Base-by-base conservation (phyloP, 306 rosid genomes). In the Sphenostylis stenocarpa region DNA sequence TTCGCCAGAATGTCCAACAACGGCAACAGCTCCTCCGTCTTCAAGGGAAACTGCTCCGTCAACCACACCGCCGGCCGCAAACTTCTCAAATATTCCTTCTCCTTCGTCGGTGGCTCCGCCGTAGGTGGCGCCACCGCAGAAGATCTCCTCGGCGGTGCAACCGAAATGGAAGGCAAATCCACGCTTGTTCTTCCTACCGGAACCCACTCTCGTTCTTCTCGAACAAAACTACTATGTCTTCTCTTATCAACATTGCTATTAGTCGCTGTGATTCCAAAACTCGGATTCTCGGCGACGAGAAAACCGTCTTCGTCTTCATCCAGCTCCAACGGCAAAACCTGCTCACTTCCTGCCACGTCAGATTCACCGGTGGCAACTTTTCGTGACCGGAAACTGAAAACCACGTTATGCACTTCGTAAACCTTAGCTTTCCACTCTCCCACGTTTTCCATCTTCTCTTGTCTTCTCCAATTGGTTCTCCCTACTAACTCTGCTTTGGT, bases 271-370 rank as follows among this genome's bases (percentile, higher is more conserved):
- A 82, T 34, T 31, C 86, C 93, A 24, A 91, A 89, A 49, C 76
- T 90, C 14, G 96, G 97, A 83, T 87, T 89, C 86, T 92, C 98
- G 21, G 94, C 96, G 52, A 92, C 99, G 4, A 95, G 79, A 61
- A 92, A 95, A 0, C 97, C 97, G 58, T 92, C 99, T 20, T 92
- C 99, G 81, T 95, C 99, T 62, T 95, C 99, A 60, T 92, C 99
- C 0, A 95, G 90, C 83, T 95, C 99, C 3, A 92, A 70, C 0
- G 97, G 97, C 0, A 88, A 86, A 1, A 89, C 97, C 62, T 92
- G 91, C 77, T 94, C 97, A 41, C 86, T 87, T 12, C 93, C 93
- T 0, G 96, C 90, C 77, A 86, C 88, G 72, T 89, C 97, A 15
- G 87, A 70, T 0, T 89, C 96, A 0, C 81, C 84, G 0, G 57